Base-by-base conservation (phyloP, 2,329 filamentous ascomycete genomes). In the Neofusicoccum umdonicola region DNA sequence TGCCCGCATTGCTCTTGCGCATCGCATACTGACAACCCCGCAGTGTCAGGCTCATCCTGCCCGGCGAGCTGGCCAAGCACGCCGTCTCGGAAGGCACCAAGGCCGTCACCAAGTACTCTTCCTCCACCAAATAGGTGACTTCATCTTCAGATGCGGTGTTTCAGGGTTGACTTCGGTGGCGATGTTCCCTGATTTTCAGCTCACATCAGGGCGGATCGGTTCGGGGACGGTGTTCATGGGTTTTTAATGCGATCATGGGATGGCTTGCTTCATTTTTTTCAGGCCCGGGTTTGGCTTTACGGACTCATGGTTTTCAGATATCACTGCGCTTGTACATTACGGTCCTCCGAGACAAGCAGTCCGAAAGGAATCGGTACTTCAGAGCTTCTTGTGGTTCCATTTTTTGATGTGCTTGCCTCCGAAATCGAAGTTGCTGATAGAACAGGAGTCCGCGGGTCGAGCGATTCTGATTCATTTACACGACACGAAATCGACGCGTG, bases 71-170 rank as follows among this genome's bases (percentile, higher is more conserved):
- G 74, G 95, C 95, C 81, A 99, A 99, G 90, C 95, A 99, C 84
- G 95, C 95, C 73, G 95, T 99, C 56, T 99, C 95, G 74, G 95
- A 99, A 85, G 95, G 95, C 79, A 99, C 95, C 81, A 99, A 99
- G 92, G 95, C 95, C 66, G 95, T 99, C 74, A 99, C 95, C 87
- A 99, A 99, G 90, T 99, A 98, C 88, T 98, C 94, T 73, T 97
- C 94, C 67, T 97, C 94, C 78, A 95, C 93, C 83, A 99, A 98
- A 92, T 98, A 97, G 88, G 83, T 51, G 44, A 51, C 63, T 64
- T 60, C 41, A 48, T 60, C 54, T 64, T 64, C 62, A 54, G 52
- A 54, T 44, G 31, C 48, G 63, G 63, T 58, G 52, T 56, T 64
- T 64, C 54, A 39, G 63, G 54, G 48, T 57, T 47, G 62, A 64